phyloP scores from a whole-genome alignment of 192 early-diverging fungal species.

The Coemansia sp. region DNA sequence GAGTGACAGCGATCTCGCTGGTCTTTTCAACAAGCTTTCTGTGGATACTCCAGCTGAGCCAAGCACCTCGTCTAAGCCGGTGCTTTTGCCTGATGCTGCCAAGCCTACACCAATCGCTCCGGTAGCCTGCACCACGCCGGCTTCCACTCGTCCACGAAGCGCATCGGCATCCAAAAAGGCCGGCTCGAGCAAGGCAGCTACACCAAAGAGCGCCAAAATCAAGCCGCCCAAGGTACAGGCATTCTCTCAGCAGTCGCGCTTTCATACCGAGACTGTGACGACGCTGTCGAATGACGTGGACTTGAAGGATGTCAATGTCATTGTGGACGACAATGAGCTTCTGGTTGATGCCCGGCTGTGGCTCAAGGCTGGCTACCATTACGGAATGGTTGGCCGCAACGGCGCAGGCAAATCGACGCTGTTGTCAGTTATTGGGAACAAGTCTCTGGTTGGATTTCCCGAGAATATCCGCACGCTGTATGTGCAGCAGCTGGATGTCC shows the following conservation, averaged over 20 bases:
- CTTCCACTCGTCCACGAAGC: conserved; percentile 1
- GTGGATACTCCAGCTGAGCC: conserved; percentile 8
- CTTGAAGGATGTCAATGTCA: conserved; percentile 74
- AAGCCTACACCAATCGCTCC: background rate
- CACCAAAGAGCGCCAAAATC: conserved; percentile 30
- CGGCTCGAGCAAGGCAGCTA: conserved; percentile 17
- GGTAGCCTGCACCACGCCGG: background rate
- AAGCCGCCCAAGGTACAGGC: conserved; percentile 58
- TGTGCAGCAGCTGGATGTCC: conserved; percentile 75
- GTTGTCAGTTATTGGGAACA: conserved; percentile 88
- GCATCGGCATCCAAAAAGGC: conserved; percentile 2
- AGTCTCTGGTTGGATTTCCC: conserved; percentile 77
- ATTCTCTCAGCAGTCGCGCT: conserved; percentile 78
- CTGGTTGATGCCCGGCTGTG: conserved; percentile 73
- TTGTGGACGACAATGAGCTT: conserved; percentile 64
- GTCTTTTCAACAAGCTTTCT: conserved; percentile 49
- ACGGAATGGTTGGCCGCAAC: conserved; percentile 89
- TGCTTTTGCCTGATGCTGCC: conserved; percentile 10
- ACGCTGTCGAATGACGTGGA: conserved; percentile 79
- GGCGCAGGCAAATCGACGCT: conserved; percentile 95
- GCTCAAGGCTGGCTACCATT: conserved; percentile 72
- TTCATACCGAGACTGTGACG: conserved; percentile 77
- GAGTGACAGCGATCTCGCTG: conserved; percentile 48
- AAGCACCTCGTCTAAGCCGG: background rate
- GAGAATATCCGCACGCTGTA: conserved; percentile 76